Evolutionary conservation across 192 early-diverging fungal genomes (phyloP).

Genomic region (Coemansia brasiliensis): DNA sequence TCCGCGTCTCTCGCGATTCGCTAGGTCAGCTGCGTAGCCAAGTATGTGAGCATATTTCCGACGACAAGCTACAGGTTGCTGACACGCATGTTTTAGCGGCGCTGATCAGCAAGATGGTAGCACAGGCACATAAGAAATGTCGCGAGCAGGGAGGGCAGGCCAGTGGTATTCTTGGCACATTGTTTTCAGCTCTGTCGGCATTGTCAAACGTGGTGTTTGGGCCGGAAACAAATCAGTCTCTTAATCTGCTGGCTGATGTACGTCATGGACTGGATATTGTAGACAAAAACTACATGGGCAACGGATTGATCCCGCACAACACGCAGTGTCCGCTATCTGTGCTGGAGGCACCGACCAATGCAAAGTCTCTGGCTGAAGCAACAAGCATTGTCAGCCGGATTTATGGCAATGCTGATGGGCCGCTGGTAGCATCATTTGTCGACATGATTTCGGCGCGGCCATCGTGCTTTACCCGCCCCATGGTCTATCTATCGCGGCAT

Average conservation of each 20-base stretch:
- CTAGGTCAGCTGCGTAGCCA: slow-evolving; percentile 17
- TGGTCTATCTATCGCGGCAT: slow-evolving; percentile 28
- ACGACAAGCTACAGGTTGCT: background rate
- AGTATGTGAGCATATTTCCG: slow-evolving; percentile 3
- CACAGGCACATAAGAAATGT: slow-evolving; percentile 35
- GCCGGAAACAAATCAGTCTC: slow-evolving; percentile 20
- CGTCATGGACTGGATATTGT: slow-evolving; percentile 30
- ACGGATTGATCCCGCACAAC: slow-evolving; percentile 41
- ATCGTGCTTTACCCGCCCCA: slow-evolving; percentile 41
- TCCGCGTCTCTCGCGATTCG: slow-evolving; percentile 23
- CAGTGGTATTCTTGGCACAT: background rate
- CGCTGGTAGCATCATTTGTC: slow-evolving; percentile 36
- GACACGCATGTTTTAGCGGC: slow-evolving; percentile 35
- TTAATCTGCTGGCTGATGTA: slow-evolving; percentile 37
- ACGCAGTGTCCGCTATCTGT: slow-evolving; percentile 23
- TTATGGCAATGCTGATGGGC: slow-evolving; percentile 29
- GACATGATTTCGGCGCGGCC: slow-evolving; percentile 33
- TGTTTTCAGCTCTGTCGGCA: background rate
- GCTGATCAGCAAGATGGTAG: slow-evolving; percentile 38
- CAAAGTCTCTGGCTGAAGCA: slow-evolving; percentile 17
- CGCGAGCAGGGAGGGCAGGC: slow-evolving; percentile 1
- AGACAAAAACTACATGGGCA: slow-evolving; percentile 40
- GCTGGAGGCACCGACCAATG: slow-evolving; percentile 23
- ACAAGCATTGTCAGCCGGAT: slow-evolving; percentile 11
- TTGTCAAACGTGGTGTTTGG: background rate